A percentile compares a stretch with the other conserved stretches of the same genome.
Conservation (phyloP, 768 basidiomycete species). For the Thelephora aurantiotincta region DNA sequence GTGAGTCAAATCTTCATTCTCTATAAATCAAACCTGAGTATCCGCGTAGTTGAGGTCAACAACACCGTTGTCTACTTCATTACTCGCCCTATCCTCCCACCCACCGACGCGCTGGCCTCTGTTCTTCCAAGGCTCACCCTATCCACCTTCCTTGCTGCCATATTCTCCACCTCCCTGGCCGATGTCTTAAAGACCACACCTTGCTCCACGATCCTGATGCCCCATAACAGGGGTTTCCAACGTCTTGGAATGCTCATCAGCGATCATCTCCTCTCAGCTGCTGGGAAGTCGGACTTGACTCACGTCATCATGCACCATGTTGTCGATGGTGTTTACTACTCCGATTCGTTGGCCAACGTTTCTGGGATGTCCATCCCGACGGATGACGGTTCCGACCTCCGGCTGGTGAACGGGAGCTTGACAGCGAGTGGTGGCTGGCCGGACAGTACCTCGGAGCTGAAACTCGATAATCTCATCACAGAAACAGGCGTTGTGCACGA, state of each 20-base stretch:
- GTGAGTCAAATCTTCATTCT: conserved; percentile 30
- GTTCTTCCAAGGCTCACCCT: conserved; percentile 73
- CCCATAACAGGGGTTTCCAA: conserved; percentile 81
- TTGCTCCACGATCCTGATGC: conserved; percentile 72
- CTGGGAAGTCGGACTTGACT: conserved; percentile 69
- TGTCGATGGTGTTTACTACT: conserved; percentile 63
- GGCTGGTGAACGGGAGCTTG: conserved; percentile 42
- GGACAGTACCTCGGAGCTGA: conserved; percentile 46
- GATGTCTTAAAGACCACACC: conserved; percentile 49
- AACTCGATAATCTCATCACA: conserved; percentile 59
- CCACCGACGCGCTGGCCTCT: conserved; percentile 66
- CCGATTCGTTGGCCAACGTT: conserved; percentile 42
- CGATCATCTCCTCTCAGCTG: conserved; percentile 67
- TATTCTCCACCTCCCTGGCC: conserved; percentile 78
- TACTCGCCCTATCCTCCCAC: conserved; percentile 71
- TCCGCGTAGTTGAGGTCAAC: conserved; percentile 46
- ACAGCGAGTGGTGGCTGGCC: conserved; percentile 70
- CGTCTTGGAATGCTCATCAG: conserved; percentile 75
- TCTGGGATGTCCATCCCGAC: conserved; percentile 66
- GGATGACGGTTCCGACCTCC: conserved; percentile 73
- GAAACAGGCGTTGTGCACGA: conserved; percentile 87
- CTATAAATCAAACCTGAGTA: conserved; percentile 1
- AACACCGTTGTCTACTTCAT: conserved; percentile 84
- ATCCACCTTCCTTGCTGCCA: conserved; percentile 81
- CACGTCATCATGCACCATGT: conserved; percentile 83